Evolutionary conservation across 164 flowering plant species (phyloP).

Genomic region (Saururus chinensis): DNA sequence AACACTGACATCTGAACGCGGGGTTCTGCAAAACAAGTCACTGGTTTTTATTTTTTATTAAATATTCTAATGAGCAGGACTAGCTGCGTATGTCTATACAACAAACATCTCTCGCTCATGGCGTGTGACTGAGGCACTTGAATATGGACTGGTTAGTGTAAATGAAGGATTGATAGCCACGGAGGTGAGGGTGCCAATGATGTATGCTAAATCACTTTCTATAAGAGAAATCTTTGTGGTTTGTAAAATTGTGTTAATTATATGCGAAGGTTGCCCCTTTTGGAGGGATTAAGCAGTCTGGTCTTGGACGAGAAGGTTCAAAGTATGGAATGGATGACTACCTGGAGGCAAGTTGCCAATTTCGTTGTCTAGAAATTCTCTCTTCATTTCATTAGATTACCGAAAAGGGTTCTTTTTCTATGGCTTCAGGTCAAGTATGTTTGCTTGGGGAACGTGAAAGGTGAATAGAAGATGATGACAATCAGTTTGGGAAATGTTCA

Average conservation of each 20-base stretch:
- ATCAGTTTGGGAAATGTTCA: not conserved
- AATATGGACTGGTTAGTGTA: slow-evolving; percentile 89
- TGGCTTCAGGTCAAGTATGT: slow-evolving; percentile 56
- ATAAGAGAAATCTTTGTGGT: not conserved
- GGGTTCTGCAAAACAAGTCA: no score
- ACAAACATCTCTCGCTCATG: slow-evolving; percentile 70
- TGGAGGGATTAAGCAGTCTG: slow-evolving; percentile 93
- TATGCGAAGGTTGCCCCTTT: slow-evolving; percentile 87
- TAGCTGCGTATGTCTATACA: slow-evolving; percentile 87
- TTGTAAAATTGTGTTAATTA: not conserved
- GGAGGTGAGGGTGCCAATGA: slow-evolving; percentile 36
- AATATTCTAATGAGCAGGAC: slow-evolving; percentile 36
- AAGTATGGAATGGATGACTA: slow-evolving; percentile 95
- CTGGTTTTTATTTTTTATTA: not conserved
- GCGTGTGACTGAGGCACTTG: slow-evolving; percentile 96
- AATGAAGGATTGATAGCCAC: slow-evolving; percentile 96
- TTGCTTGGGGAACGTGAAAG: slow-evolving; percentile 62
- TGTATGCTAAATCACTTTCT: not conserved
- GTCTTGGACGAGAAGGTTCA: slow-evolving; percentile 96
- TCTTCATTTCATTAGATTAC: not conserved
- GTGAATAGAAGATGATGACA: slow-evolving; percentile 12
- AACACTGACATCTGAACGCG: not conserved
- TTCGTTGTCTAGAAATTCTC: not conserved
- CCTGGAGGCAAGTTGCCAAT: slow-evolving; percentile 46
- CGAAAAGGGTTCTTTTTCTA: slow-evolving; percentile 1